These are phyloP conservation scores for Neurospora pannonica DNA, from an alignment of 495 filamentous ascomycete species.

Conservation along the genomic window DNA sequence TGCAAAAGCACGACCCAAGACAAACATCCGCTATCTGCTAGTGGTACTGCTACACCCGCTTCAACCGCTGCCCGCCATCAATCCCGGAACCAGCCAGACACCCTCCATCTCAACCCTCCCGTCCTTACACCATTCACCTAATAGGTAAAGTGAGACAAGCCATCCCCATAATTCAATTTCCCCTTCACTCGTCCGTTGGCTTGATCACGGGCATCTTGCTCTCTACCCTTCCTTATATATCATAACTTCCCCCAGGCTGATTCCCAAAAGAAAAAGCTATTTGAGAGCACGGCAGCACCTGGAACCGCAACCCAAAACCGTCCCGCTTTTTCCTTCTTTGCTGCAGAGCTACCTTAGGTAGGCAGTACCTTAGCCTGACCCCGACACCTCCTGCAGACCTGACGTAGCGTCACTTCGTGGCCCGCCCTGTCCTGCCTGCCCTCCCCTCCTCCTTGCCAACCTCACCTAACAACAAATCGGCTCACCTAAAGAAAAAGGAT, in stretches of 20 bases:
- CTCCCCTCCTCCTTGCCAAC: neutral
- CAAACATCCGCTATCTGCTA: neutral
- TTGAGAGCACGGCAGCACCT: neutral
- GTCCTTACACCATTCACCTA: neutral
- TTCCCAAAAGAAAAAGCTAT: neutral
- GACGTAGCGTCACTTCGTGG: conserved; percentile 1
- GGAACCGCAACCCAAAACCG: neutral
- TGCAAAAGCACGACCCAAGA: neutral
- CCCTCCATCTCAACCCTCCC: neutral
- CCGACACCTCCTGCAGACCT: neutral
- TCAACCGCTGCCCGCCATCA: neutral
- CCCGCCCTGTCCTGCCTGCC: conserved; percentile 1
- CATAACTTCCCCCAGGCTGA: neutral
- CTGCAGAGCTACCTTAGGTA: neutral
- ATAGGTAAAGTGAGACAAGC: neutral
- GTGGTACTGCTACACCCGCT: neutral
- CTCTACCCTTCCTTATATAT: neutral
- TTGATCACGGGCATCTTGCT: neutral
- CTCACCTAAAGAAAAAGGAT: neutral
- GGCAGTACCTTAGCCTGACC: neutral
- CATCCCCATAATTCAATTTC: neutral
- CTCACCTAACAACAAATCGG: neutral
- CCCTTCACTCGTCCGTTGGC: neutral
- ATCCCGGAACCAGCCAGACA: neutral
- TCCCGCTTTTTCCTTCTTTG: neutral